Percentiles rank a stretch among this genome's conserved stretches.
Conservation (phyloP, 2,329 filamentous ascomycete species). For the Dactylonectria macrodidyma region DNA sequence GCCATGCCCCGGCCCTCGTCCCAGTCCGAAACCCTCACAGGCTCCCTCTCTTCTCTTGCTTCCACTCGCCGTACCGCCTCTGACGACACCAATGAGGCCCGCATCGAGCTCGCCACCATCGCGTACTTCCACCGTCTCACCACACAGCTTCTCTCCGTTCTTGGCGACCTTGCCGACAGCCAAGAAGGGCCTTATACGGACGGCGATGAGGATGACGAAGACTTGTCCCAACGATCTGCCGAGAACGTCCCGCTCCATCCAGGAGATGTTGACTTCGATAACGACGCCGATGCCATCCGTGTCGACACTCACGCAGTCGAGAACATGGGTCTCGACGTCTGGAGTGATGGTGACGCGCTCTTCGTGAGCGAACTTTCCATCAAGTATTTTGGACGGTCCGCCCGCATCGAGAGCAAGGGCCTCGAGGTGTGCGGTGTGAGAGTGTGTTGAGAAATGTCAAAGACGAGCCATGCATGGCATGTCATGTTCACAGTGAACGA, state of each 20-base stretch:
- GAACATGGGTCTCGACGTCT: conserved; percentile 83
- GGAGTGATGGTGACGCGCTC: conserved; percentile 78
- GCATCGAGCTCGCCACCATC: conserved; percentile 79
- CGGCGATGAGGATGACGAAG: conserved; percentile 54
- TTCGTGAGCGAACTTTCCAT: conserved; percentile 76
- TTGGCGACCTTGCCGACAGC: conserved; percentile 72
- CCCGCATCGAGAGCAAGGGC: conserved; percentile 76
- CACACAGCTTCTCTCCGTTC: conserved; percentile 72
- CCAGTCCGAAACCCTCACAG: conserved; percentile 53
- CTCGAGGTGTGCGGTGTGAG: conserved; percentile 82
- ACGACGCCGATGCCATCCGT: conserved; percentile 60
- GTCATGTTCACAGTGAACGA: conserved; percentile 17
- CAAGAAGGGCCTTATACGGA: conserved; percentile 60
- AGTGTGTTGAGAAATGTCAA: conserved; percentile 68
- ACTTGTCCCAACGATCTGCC: conserved; percentile 49
- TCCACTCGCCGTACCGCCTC: conserved; percentile 52
- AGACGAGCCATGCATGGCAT: conserved; percentile 14
- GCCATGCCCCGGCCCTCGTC: conserved; percentile 50
- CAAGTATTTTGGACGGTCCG: conserved; percentile 76
- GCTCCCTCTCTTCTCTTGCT: conserved; percentile 62
- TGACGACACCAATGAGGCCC: conserved; percentile 60
- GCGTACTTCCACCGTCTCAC: conserved; percentile 88
- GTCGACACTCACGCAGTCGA: conserved; percentile 77
- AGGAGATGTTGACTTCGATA: conserved; percentile 40
- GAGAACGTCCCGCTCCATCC: conserved; percentile 48